Evolutionary conservation across 257 asterid species (phyloP), one percentile per base, ranked within the genome.

Genomic region (Misopates orontium): DNA sequence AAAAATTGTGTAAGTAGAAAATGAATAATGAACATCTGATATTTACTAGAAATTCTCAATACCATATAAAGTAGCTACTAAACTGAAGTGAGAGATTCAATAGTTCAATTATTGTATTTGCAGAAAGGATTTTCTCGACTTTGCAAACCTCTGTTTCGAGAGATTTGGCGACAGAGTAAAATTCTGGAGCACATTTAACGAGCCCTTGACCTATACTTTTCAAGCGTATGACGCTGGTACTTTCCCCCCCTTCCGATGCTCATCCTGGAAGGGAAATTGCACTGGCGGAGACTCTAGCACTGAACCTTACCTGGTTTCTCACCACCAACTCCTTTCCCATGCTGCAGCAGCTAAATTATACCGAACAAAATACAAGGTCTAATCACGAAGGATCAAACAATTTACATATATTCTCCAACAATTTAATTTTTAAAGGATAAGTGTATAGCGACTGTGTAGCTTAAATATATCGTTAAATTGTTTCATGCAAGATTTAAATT

Each of bases 131-230:
- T 75, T 47, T 60, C 44, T 39, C 10, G 66, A 32, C 7, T 75
- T 50, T 62, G 76, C 69, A 0, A 67, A 75, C 32, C 51, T 68
- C 1, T 75, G 80, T 42, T 75, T 75, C 61, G 15, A 60, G 62
- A 68, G 62, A 66, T 75, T 59, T 48, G 80, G 80, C 14, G 76
- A 75, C 24, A 15, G 80, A 28, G 77, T 75, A 57, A 75, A 74
- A 59, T 23, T 65, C 18, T 75, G 80, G 80, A 69, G 64, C 52
- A 75, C 76, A 3, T 59, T 75, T n/a, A 75, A 75, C 16, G 80
- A 75, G 60, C 80, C 80, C 0, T 71, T 57, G 22, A 62, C 60
- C 16, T 71, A 17, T 25, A 53, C 28, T 1, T 13, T 16, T 1
- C 40, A 18, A 25, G 75, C 66, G 9, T 55, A 71, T 63, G 75